Conservation (phyloP, 2,329 filamentous ascomycete genomes). For the Diaporthe vaccinii region DNA sequence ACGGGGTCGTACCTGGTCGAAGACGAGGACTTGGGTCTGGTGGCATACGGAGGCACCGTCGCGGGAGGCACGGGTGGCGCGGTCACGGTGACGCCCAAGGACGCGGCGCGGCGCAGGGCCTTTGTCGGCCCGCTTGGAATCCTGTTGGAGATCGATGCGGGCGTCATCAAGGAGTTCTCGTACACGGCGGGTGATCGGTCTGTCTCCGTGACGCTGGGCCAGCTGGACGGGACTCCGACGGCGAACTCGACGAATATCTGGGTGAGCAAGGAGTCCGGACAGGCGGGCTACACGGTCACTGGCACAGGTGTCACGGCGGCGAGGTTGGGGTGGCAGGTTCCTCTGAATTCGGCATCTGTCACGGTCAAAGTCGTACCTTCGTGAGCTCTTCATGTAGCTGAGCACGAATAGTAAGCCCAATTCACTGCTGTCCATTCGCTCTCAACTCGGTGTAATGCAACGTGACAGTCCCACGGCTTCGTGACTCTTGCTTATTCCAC, state of each 20-base stretch:
- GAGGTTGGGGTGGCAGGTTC: conserved; percentile 49
- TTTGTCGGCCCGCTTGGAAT: conserved; percentile 63
- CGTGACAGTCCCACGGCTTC: neutral
- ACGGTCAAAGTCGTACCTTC: conserved; percentile 38
- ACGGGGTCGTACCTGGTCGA: conserved; percentile 64
- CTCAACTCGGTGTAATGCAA: neutral
- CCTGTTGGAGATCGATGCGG: conserved; percentile 57
- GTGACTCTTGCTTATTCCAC: neutral
- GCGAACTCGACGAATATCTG: conserved; percentile 51
- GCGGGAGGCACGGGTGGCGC: conserved; percentile 39
- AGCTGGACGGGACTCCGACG: conserved; percentile 47
- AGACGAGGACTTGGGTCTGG: conserved; percentile 59
- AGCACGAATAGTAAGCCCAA: neutral
- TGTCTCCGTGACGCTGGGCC: conserved; percentile 49
- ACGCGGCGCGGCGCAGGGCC: conserved; percentile 61
- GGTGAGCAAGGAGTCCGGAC: conserved; percentile 50
- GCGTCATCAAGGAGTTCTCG: conserved; percentile 54
- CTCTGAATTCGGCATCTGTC: conserved; percentile 45
- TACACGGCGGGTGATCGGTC: conserved; percentile 48
- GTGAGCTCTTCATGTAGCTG: neutral
- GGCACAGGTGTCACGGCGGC: conserved; percentile 42
- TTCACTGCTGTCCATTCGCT: neutral
- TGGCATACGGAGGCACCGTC: conserved; percentile 63
- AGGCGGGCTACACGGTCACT: conserved; percentile 46
- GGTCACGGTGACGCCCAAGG: conserved; percentile 56